Base-by-base conservation (phyloP, 2,329 filamentous ascomycete species). In the Chaetomiaceae sp. region DNA sequence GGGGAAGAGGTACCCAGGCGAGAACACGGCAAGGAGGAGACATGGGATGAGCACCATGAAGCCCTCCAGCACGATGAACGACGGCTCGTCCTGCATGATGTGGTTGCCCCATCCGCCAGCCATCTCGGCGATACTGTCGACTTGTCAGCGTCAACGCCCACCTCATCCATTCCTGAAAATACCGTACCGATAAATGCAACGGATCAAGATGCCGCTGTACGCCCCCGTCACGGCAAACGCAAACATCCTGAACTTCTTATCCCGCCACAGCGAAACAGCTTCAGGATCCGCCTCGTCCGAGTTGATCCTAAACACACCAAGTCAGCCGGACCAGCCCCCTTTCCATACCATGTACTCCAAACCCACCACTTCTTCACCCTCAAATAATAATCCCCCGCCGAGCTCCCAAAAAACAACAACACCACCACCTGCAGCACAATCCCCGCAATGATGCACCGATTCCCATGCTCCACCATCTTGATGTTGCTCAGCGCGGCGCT, bases 71-170 rank as follows among this genome's bases (percentile, higher is more conserved):
- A 80, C 75, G 55, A 83, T 74, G 61, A 85, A 85, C 17, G 76
- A 77, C 40, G 72, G 69, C 69, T 85, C 72, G 66, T 84, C 75
- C 59, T 82, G 79, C 81, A 85, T 85, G 64, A 85, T 79, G 15
- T 72, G 64, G 68, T 82, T 84, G 9, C 78, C 79, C 81, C 82
- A 86, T 19, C 83, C 82, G 23, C 80, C 79, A 2, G 78, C 76
- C 80, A 85, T 83, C 65, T 85, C 82, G 1, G 77, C 78, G 49
- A 85, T 79, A 61, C 80, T 82, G 49, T 22, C 2, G 6, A 2
- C 15, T 6, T n/a, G 33, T 58, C 49, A 57, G 54, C 44, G 19
- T 9, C 31, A 17, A n/a, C 23, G 12, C 20, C 20, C 14, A 23
- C 19, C 42, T 19, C 3, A 20, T 14, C 19, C 3, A 4, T 6